Percentiles rank a stretch among this genome's conserved stretches.
Evolutionary conservation across 805 yeast species (phyloP).

Genomic region (Grigorovia jiainica): DNA sequence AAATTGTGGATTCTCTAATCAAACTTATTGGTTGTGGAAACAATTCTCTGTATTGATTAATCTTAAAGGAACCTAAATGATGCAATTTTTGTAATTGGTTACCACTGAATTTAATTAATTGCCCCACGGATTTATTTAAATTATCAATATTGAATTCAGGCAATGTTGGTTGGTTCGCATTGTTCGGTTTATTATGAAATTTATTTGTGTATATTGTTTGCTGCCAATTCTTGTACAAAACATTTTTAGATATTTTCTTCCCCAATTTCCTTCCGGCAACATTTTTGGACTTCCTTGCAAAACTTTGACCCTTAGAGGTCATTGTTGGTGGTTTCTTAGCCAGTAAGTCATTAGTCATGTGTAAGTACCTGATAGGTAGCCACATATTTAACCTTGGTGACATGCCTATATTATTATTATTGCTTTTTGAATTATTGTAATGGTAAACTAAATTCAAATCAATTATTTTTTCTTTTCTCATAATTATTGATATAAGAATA

Average conservation of each 20-base stretch:
- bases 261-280: constrained; percentile 10
- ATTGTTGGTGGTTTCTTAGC: background rate
- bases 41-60: constrained; percentile 59
- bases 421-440: constrained; percentile 9
- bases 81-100: constrained; percentile 36
- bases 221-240: constrained; percentile 28
- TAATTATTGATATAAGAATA: too few species aligned
- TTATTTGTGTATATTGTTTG: constrained; percentile 27
- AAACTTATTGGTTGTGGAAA: constrained; percentile 52
- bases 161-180: constrained; percentile 17
- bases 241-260: constrained; percentile 22
- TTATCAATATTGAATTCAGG: constrained; percentile 15
- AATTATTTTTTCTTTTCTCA: too few species aligned
- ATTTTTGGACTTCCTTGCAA: constrained; percentile 10
- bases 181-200: constrained; percentile 18
- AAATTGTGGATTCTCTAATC: constrained; percentile 41
- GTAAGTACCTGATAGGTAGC: background rate
- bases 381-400: too few species aligned
- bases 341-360: background rate
- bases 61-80: constrained; percentile 55
- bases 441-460: constrained; percentile 9
- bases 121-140: constrained; percentile 13
- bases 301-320: constrained; percentile 23
- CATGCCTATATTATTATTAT: too few species aligned
- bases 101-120: constrained; percentile 35